Evolutionary conservation across 2,329 filamentous ascomycete species (phyloP).

Genomic region (Graphium sp.): DNA sequence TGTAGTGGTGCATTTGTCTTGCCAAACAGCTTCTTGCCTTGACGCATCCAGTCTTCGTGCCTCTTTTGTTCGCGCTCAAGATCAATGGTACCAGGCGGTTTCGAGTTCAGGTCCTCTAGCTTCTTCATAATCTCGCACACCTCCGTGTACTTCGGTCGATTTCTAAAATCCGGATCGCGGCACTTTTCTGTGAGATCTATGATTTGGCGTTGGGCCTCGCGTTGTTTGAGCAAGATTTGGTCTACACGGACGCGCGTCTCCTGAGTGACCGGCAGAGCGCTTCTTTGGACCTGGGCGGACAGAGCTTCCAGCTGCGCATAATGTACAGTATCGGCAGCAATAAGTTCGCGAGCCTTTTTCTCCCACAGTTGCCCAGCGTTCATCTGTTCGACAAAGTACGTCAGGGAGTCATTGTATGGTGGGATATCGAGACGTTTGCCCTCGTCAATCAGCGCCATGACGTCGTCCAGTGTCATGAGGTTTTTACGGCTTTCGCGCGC

Average conservation of each 20-base stretch:
- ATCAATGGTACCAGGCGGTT: conserved; percentile 78
- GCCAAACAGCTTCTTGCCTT: conserved; percentile 92
- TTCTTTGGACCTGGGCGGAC: conserved; percentile 57
- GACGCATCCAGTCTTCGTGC: conserved; percentile 98
- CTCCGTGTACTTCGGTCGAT: conserved; percentile 74
- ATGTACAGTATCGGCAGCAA: conserved; percentile 80
- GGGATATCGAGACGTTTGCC: conserved; percentile 65
- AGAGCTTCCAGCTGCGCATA: conserved; percentile 90
- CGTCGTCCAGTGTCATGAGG: conserved; percentile 60
- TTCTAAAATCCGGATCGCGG: conserved; percentile 55
- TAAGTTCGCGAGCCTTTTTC: conserved; percentile 78
- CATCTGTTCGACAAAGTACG: conserved; percentile 60
- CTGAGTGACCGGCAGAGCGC: conserved; percentile 61
- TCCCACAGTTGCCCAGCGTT: conserved; percentile 77
- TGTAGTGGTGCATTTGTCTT: conserved; percentile 96
- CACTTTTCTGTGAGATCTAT: conserved; percentile 65
- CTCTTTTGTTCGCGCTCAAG: conserved; percentile 87
- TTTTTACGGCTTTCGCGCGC: conserved; percentile 47
- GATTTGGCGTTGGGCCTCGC: conserved; percentile 83
- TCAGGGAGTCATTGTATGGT: conserved; percentile 63
- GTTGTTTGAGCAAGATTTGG: conserved; percentile 85
- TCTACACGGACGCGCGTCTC: conserved; percentile 74
- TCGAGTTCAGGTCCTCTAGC: conserved; percentile 78
- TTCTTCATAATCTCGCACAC: conserved; percentile 82
- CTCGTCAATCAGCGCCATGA: conserved; percentile 60